Conservation (phyloP, 192 early-diverging fungal genomes). For the Coemansia aciculifera region DNA sequence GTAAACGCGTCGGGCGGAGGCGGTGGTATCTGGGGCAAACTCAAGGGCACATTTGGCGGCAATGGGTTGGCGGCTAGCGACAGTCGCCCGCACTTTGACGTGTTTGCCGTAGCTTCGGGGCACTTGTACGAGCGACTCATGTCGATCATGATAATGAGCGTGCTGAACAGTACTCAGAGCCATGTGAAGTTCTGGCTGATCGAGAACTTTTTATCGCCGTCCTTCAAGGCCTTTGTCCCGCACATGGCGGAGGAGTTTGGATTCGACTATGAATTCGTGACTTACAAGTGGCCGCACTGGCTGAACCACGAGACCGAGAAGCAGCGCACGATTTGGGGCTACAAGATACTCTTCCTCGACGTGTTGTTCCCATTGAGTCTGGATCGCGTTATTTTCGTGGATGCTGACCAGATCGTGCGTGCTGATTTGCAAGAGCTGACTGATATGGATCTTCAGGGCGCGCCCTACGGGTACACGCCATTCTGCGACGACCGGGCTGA, state of each 20-base stretch:
- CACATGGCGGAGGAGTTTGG: constrained; percentile 80
- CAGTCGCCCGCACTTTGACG: constrained; percentile 70
- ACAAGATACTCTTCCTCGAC: constrained; percentile 98
- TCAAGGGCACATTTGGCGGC: constrained; percentile 29
- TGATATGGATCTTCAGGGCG: constrained; percentile 88
- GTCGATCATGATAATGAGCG: constrained; percentile 95
- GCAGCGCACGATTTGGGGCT: constrained; percentile 98
- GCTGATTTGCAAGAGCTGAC: constrained; percentile 91
- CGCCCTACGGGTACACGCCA: constrained; percentile 95
- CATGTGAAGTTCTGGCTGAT: constrained; percentile 99
- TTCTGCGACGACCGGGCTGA: constrained; percentile 91
- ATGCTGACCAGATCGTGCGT: constrained; percentile 99
- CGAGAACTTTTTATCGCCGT: constrained; percentile 95
- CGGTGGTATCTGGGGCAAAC: constrained; percentile 40
- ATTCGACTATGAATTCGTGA: constrained; percentile 95
- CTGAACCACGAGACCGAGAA: constrained; percentile 88
- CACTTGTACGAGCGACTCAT: constrained; percentile 98
- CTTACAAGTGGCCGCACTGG: constrained; percentile 99
- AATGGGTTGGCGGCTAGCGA: constrained; percentile 7
- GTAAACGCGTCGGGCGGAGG: background rate
- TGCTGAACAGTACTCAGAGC: constrained; percentile 83
- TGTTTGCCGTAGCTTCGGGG: constrained; percentile 98
- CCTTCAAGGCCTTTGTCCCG: constrained; percentile 93
- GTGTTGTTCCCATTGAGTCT: constrained; percentile 92
- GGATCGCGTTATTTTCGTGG: constrained; percentile 97